These are phyloP conservation scores for Beverwykella pulmonaria DNA, from an alignment of 495 filamentous ascomycete genomes.

Conservation along the genomic window DNA sequence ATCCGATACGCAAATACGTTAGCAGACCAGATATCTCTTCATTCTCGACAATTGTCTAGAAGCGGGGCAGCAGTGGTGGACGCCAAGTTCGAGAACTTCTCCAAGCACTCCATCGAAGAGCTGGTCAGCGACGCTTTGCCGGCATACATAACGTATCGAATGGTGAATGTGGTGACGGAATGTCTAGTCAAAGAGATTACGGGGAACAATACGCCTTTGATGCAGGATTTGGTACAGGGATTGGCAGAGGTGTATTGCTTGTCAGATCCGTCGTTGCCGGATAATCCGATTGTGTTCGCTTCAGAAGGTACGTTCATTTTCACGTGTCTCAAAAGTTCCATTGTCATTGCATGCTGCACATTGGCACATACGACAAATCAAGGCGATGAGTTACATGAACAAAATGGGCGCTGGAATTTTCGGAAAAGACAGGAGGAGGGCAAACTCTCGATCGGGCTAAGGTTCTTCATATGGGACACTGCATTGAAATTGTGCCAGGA, in stretches of 20 bases:
- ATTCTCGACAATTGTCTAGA: conserved; percentile 15
- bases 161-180: conserved; percentile 44
- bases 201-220: conserved; percentile 43
- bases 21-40: conserved; percentile 31
- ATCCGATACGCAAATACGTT: conserved; percentile 46
- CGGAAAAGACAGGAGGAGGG: too few relatives aligned
- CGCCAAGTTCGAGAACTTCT: conserved; percentile 37
- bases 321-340: background rate
- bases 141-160: conserved; percentile 43
- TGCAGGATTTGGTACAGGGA: conserved; percentile 45
- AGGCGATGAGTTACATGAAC: too few relatives aligned
- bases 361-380: too few relatives aligned
- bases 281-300: conserved; percentile 47
- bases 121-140: conserved; percentile 44
- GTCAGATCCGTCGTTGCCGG: conserved; percentile 43
- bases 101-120: conserved; percentile 39
- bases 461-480: too few relatives aligned
- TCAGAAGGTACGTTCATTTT: conserved; percentile 42
- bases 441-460: too few relatives aligned
- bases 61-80: conserved; percentile 37
- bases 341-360: background rate
- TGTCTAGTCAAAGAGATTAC: conserved; percentile 47
- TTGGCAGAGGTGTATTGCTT: conserved; percentile 48
- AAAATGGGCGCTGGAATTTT: too few relatives aligned
- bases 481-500: too few relatives aligned